Conservation (phyloP, 257 asterid species). For the Salvia miltiorrhiza region DNA sequence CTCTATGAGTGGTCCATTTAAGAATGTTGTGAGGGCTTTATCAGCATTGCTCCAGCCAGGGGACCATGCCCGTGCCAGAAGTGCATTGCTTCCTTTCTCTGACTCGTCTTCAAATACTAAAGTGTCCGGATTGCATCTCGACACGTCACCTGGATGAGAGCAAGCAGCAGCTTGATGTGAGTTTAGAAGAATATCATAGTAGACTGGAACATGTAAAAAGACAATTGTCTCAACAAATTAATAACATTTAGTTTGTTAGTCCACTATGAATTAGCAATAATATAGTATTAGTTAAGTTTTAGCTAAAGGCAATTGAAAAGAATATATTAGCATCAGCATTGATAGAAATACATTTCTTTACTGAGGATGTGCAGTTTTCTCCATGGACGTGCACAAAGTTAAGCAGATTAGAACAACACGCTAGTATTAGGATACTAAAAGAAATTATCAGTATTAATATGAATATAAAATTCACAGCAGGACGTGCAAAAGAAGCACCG, state of each 20-base stretch:
- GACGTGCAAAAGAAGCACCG: neutral
- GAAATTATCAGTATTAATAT: neutral
- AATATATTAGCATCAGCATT: neutral
- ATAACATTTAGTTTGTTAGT: neutral
- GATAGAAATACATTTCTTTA: neutral
- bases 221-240: neutral
- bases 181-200: neutral
- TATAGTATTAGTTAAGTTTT: too few species aligned
- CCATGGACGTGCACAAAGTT: neutral
- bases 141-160: conserved; percentile 49
- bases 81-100: conserved; percentile 93
- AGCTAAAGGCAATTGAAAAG: neutral
- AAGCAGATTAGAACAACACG: neutral
- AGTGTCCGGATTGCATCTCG: conserved; percentile 56
- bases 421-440: neutral
- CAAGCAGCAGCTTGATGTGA: neutral
- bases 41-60: conserved; percentile 97
- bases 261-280: neutral
- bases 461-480: neutral
- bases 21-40: conserved; percentile 69
- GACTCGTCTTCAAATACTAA: conserved; percentile 78
- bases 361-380: neutral
- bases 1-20: conserved; percentile 76
- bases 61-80: conserved; percentile 90
- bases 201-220: neutral